phyloP scores from a whole-genome alignment of 1,284 basidiomycete genomes.

The Marasmius sp. region DNA sequence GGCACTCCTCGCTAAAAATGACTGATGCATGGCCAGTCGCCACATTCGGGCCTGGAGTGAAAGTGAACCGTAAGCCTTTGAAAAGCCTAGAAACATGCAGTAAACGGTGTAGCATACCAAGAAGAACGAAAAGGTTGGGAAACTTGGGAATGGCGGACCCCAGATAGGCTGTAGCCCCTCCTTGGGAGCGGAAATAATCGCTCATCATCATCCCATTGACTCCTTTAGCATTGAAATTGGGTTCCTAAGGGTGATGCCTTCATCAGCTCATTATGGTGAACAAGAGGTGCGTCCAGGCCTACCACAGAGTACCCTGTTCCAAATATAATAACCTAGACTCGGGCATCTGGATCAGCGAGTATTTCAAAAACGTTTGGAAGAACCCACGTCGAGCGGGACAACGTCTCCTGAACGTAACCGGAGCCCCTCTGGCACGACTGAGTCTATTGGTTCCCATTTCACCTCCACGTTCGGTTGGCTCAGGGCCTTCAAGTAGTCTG shows the following conservation, averaged over 20 bases:
- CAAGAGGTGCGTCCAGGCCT: constrained; percentile 15
- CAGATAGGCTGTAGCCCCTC: constrained; percentile 47
- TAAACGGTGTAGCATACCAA: constrained; percentile 32
- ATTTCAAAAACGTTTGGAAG: background rate
- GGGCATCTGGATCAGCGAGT: background rate
- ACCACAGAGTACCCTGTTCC: constrained; percentile 50
- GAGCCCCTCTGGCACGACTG: constrained; percentile 43
- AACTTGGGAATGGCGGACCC: constrained; percentile 48
- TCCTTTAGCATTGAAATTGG: constrained; percentile 36
- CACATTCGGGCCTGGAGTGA: constrained; percentile 44
- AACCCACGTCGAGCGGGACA: constrained; percentile 39
- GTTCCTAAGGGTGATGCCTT: constrained; percentile 23
- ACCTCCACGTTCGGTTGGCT: constrained; percentile 52
- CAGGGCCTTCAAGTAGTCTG: constrained; percentile 50
- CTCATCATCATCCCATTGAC: constrained; percentile 34
- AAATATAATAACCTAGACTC: constrained; percentile 38
- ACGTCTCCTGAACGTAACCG: constrained; percentile 47
- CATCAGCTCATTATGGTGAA: background rate
- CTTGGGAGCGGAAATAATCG: constrained; percentile 43
- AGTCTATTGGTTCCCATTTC: constrained; percentile 42
- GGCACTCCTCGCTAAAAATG: constrained; percentile 50
- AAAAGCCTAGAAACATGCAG: background rate
- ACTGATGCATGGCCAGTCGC: constrained; percentile 54
- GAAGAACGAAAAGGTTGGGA: constrained; percentile 48
- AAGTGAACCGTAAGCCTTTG: constrained; percentile 7